phyloP scores from a whole-genome alignment of 192 early-diverging fungal species.

The Cladochytrium replicatum region DNA sequence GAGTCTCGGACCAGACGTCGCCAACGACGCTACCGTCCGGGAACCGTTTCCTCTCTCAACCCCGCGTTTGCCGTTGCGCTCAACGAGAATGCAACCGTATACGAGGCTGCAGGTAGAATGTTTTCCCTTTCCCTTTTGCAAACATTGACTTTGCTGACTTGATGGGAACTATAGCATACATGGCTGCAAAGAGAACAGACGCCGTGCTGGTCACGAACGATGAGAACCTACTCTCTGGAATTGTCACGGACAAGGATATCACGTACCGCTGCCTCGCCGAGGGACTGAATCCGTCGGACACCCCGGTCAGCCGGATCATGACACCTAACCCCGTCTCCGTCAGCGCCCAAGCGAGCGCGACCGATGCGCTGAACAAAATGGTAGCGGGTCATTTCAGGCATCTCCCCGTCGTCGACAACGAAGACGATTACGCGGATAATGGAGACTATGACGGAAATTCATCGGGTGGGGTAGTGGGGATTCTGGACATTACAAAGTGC shows the following conservation, averaged over 20 bases:
- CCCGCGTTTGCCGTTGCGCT: too few species aligned
- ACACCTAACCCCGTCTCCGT: slow-evolving; percentile 87
- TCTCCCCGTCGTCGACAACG: not conserved
- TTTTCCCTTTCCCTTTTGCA: too few species aligned
- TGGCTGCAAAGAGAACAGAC: slow-evolving; percentile 96
- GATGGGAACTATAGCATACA: slow-evolving; percentile 35
- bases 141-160: too few species aligned
- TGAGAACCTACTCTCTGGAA: slow-evolving; percentile 86
- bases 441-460: not conserved
- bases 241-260: slow-evolving; percentile 97
- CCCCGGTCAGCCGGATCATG: slow-evolving; percentile 75
- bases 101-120: too few species aligned
- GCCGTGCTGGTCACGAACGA: slow-evolving; percentile 91
- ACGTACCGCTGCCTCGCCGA: slow-evolving; percentile 89
- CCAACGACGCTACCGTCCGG: too few species aligned
- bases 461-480: not conserved
- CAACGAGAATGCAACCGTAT: too few species aligned
- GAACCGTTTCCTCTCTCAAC: too few species aligned
- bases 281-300: slow-evolving; percentile 30
- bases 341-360: slow-evolving; percentile 24
- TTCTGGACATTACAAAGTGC: not conserved
- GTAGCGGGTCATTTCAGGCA: not conserved
- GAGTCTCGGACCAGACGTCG: too few species aligned
- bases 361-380: slow-evolving; percentile 1
- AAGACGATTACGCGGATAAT: not conserved